These are phyloP conservation scores for Leptographium galeiforme DNA, from an alignment of 2,329 filamentous ascomycete genomes.

Conservation along the genomic window DNA sequence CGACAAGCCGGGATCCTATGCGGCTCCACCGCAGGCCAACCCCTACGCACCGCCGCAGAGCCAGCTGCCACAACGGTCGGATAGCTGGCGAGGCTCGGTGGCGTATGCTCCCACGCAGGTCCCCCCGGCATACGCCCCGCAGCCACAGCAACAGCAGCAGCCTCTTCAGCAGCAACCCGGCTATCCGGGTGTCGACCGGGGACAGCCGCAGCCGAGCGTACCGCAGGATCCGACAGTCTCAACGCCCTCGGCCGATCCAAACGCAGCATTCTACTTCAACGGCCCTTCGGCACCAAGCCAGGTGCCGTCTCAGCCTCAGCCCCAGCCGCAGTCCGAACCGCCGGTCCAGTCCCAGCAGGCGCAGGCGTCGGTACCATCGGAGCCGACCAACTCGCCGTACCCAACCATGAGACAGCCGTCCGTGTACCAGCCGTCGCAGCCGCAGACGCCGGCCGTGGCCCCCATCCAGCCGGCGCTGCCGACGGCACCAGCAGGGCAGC, in stretches of 20 bases:
- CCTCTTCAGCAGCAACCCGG: slow-evolving; percentile 2
- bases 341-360: slow-evolving; percentile 19
- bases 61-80: slow-evolving; percentile 27
- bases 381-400: slow-evolving; percentile 35
- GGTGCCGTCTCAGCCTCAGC: slow-evolving; percentile 23
- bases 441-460: slow-evolving; percentile 24
- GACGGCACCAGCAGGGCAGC: slow-evolving; percentile 18
- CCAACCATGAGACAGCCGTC: slow-evolving; percentile 34
- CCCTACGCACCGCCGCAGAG: slow-evolving; percentile 29
- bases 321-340: slow-evolving; percentile 24
- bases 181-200: slow-evolving; percentile 1
- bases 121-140: slow-evolving; percentile 19
- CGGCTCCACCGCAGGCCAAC: slow-evolving; percentile 20
- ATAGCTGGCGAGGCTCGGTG: slow-evolving; percentile 34
- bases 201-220: slow-evolving; percentile 2
- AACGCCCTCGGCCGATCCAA: slow-evolving; percentile 33
- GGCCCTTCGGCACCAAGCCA: slow-evolving; percentile 14
- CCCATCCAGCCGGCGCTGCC: slow-evolving; percentile 25
- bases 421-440: slow-evolving; percentile 29
- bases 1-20: slow-evolving; percentile 25
- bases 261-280: slow-evolving; percentile 45
- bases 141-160: too few relatives aligned
- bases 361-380: slow-evolving; percentile 18
- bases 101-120: slow-evolving; percentile 20
- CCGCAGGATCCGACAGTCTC: slow-evolving; percentile 19